These are phyloP conservation scores for Falciphora oryzae DNA, from an alignment of 2,329 filamentous ascomycete genomes.

Conservation along the genomic window DNA sequence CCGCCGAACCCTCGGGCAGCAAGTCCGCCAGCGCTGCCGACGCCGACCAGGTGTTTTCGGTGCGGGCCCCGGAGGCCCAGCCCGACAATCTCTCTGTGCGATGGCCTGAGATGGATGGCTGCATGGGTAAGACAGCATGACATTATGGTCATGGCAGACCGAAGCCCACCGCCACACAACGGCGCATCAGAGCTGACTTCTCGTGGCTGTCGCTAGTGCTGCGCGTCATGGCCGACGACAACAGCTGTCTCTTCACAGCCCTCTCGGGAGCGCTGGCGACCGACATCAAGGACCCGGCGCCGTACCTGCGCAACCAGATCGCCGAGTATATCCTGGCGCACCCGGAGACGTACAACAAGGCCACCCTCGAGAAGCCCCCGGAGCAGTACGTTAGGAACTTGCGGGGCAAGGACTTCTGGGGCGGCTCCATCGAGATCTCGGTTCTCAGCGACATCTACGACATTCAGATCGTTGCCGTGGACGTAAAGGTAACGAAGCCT, in stretches of 20 bases:
- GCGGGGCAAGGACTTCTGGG: constrained; percentile 75
- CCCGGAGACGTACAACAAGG: constrained; percentile 66
- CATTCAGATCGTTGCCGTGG: constrained; percentile 78
- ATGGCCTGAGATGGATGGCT: constrained; percentile 11
- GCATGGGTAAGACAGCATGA: not conserved
- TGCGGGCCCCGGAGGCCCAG: not conserved
- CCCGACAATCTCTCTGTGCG: constrained; percentile 8
- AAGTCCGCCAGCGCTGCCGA: not conserved
- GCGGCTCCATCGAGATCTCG: constrained; percentile 82
- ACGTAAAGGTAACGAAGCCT: constrained; percentile 51
- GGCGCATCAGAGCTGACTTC: not conserved
- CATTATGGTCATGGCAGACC: constrained; percentile 24
- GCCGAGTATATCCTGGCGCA: constrained; percentile 72
- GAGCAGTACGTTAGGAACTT: constrained; percentile 79
- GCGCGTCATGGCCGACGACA: constrained; percentile 94
- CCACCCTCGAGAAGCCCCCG: constrained; percentile 64
- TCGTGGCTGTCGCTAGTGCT: constrained; percentile 46
- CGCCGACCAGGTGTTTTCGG: not conserved
- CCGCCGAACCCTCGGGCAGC: not conserved
- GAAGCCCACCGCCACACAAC: too few species aligned
- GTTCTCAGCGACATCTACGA: constrained; percentile 81
- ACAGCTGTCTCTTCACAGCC: constrained; percentile 89
- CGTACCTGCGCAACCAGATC: constrained; percentile 66
- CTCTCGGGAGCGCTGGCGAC: constrained; percentile 71
- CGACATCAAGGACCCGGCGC: constrained; percentile 37